Evolutionary conservation across 176 grass and related monocot species (phyloP).

Genomic region (Zizania latifolia): DNA sequence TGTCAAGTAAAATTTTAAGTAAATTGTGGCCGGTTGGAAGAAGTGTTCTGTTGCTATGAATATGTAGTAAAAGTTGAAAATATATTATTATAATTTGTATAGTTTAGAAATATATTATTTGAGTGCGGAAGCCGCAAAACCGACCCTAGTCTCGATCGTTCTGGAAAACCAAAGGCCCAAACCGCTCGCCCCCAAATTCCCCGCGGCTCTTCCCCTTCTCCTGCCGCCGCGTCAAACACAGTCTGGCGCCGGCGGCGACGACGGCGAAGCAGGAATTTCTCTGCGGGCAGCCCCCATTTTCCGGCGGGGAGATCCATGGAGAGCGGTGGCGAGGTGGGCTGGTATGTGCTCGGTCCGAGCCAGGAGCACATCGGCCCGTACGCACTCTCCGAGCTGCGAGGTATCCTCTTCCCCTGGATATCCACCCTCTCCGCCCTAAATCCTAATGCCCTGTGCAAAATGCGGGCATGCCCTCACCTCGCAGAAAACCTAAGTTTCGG

Average conservation of each 20-base stretch:
- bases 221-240: background rate
- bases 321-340: slow-evolving; percentile 38
- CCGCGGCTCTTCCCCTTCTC: background rate
- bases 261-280: no score
- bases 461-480: background rate
- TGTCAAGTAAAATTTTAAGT: no score
- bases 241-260: background rate
- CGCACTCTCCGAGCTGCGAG: slow-evolving; percentile 64
- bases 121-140: background rate
- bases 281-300: no score
- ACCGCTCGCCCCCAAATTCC: background rate
- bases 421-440: background rate
- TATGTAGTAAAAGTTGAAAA: no score
- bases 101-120: no score
- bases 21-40: no score
- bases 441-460: background rate
- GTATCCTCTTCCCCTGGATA: background rate
- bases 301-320: slow-evolving; percentile 46
- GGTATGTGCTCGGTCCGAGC: slow-evolving; percentile 83
- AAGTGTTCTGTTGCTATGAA: no score
- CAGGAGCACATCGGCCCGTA: slow-evolving; percentile 86
- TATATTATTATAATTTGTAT: no score
- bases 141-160: slow-evolving; percentile 15
- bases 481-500: background rate
- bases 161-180: slow-evolving; percentile 31